Percentiles rank a stretch among this genome's conserved stretches.
Conservation (phyloP, 345 rosid species). For the Eucalyptus pauciflora region DNA sequence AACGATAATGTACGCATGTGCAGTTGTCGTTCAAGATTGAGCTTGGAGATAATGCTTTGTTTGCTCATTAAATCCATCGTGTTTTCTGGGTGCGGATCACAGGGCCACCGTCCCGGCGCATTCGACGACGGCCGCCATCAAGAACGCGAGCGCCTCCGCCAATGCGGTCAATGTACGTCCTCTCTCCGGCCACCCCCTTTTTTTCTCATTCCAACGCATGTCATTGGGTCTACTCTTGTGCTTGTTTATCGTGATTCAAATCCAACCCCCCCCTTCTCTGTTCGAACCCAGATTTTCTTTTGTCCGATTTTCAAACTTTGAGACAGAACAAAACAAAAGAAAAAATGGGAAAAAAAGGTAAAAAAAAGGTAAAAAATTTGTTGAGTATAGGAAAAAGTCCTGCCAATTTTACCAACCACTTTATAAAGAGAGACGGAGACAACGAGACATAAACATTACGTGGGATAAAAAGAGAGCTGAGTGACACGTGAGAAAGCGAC, state of each 20-base stretch:
- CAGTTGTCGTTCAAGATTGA: background rate
- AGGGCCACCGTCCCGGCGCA: slow-evolving; percentile 44
- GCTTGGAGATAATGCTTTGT: background rate
- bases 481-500: background rate
- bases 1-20: background rate
- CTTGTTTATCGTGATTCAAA: background rate
- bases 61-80: background rate
- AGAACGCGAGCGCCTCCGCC: slow-evolving; percentile 23
- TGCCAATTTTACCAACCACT: background rate
- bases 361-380: background rate
- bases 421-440: background rate
- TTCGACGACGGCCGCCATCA: slow-evolving; percentile 12
- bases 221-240: background rate
- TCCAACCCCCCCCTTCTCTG: background rate
- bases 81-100: slow-evolving; percentile 5
- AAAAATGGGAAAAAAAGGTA: background rate
- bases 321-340: background rate
- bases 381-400: background rate
- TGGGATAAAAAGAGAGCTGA: background rate
- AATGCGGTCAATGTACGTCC: background rate
- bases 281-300: background rate
- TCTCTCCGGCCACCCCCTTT: background rate
- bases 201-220: background rate
- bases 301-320: background rate
- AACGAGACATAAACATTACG: background rate